phyloP scores from a whole-genome alignment of 2,329 filamentous ascomycete species.

The Zasmidium angulare region DNA sequence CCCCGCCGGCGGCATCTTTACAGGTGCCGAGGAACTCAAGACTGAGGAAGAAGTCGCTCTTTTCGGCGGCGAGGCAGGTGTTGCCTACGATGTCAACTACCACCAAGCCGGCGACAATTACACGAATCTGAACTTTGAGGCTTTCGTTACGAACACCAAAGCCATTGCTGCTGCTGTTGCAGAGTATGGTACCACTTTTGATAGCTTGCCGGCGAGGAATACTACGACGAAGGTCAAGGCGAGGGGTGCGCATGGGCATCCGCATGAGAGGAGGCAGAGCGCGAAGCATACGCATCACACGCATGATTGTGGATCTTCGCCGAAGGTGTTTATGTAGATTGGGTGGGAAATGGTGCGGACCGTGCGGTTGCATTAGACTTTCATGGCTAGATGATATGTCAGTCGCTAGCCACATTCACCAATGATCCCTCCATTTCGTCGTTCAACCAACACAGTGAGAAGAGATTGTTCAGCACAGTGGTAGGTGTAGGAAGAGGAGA shows the following conservation, averaged over 20 bases:
- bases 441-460: too few species aligned
- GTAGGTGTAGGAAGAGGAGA: too few species aligned
- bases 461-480: too few species aligned
- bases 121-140: conserved; percentile 54
- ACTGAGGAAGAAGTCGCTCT: conserved; percentile 62
- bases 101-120: conserved; percentile 55
- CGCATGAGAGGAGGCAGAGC: background rate
- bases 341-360: background rate
- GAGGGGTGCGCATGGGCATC: background rate
- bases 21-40: conserved; percentile 75
- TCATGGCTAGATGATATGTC: too few species aligned
- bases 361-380: background rate
- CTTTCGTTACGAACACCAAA: conserved; percentile 56
- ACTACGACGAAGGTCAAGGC: background rate
- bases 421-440: too few species aligned
- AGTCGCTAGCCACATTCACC: too few species aligned
- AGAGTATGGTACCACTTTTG: conserved; percentile 64
- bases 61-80: conserved; percentile 70
- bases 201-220: conserved; percentile 50
- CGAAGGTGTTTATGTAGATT: background rate
- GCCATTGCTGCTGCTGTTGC: conserved; percentile 70
- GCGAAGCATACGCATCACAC: conserved; percentile 1
- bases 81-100: conserved; percentile 51
- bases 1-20: conserved; percentile 72
- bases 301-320: background rate